These are phyloP conservation scores for Biancaea sappan DNA, from an alignment of 306 rosid genomes.

Conservation along the genomic window DNA sequence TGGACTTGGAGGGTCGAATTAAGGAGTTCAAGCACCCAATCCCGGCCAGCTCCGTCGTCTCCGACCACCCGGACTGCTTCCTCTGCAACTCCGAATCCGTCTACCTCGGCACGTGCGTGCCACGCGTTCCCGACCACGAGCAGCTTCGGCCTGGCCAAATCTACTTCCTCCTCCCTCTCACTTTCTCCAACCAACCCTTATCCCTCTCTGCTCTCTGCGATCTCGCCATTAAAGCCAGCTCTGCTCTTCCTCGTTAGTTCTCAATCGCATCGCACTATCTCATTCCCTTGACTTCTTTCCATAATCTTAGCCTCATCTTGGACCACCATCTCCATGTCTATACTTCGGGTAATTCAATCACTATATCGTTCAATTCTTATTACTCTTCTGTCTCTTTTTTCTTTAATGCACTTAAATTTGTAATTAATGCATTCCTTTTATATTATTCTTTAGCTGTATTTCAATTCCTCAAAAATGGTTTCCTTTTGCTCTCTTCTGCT, in stretches of 20 bases:
- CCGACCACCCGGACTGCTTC: conserved; percentile 45
- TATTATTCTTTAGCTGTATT: too few relatives aligned
- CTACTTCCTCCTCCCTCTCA: conserved; percentile 66
- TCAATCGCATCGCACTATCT: background rate
- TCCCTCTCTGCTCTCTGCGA: conserved; percentile 64
- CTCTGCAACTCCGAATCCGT: conserved; percentile 72
- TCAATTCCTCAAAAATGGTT: background rate
- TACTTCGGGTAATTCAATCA: background rate
- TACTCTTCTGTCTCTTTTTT: background rate
- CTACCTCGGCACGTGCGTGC: conserved; percentile 56
- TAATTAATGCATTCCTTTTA: background rate
- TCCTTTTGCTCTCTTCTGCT: too few relatives aligned
- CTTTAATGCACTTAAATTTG: background rate
- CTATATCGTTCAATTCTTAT: background rate
- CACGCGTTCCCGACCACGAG: conserved; percentile 57
- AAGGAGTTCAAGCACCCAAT: conserved; percentile 51
- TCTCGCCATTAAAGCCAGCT: conserved; percentile 65
- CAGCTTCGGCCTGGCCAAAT: conserved; percentile 64
- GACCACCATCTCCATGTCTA: background rate
- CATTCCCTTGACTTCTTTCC: background rate
- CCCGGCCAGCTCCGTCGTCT: conserved; percentile 46
- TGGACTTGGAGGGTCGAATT: conserved; percentile 46
- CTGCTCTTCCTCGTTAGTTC: conserved; percentile 37
- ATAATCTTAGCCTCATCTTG: background rate
- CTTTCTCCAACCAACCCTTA: conserved; percentile 43